Percentiles rank a stretch among this genome's conserved stretches.
phyloP scores from a whole-genome alignment of 2,329 filamentous ascomycete species.

The Sphaerulina populicola region DNA sequence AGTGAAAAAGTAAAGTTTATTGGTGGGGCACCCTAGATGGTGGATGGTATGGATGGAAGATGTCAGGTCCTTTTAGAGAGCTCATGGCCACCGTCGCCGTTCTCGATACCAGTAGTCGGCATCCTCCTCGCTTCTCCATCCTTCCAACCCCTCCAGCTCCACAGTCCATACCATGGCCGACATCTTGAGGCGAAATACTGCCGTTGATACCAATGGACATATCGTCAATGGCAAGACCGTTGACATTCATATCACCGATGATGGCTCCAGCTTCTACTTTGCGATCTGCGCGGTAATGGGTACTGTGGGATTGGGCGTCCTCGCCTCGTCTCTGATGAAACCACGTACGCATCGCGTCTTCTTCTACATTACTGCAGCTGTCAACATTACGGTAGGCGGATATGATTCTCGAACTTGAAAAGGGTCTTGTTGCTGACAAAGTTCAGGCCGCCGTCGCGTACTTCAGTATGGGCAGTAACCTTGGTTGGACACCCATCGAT shows the following conservation, averaged over 20 bases:
- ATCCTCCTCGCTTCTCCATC: not conserved
- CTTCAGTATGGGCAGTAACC: constrained; percentile 53
- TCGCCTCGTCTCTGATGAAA: constrained; percentile 10
- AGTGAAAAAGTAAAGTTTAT: not conserved
- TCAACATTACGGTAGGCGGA: constrained; percentile 41
- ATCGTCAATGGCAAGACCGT: constrained; percentile 42
- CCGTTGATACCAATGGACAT: constrained; percentile 28
- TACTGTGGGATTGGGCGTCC: constrained; percentile 44
- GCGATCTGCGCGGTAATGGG: constrained; percentile 52
- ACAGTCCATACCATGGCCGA: constrained; percentile 4
- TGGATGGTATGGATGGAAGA: not conserved
- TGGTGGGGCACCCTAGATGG: not conserved
- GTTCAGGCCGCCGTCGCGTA: constrained; percentile 48
- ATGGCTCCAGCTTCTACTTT: constrained; percentile 57
- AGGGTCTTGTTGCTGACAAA: not conserved
- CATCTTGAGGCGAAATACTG: constrained; percentile 12
- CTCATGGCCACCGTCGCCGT: not conserved
- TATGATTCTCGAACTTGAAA: not conserved
- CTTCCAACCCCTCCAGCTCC: not conserved
- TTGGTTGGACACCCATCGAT: constrained; percentile 47
- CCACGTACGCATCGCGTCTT: constrained; percentile 49
- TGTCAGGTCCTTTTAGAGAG: not conserved
- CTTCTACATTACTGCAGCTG: constrained; percentile 51
- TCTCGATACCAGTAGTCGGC: not conserved
- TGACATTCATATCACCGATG: constrained; percentile 52